These are phyloP conservation scores for Podospora appendiculata DNA, from an alignment of 495 filamentous ascomycete species.

Conservation along the genomic window DNA sequence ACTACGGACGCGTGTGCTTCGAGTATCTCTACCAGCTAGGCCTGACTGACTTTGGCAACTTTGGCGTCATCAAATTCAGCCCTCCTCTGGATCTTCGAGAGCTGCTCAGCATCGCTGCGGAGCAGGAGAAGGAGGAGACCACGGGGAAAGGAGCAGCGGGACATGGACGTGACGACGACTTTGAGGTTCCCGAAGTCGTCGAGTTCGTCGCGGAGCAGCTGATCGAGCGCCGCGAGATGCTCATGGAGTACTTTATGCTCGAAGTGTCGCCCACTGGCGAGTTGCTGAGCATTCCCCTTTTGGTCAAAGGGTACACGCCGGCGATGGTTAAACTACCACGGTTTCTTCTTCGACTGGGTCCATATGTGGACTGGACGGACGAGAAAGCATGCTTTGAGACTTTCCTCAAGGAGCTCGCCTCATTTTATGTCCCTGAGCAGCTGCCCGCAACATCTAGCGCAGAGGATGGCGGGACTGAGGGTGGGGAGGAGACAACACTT, in stretches of 20 bases:
- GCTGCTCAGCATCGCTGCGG: constrained; percentile 65
- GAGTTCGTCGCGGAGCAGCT: constrained; percentile 52
- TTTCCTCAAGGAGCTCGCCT: constrained; percentile 81
- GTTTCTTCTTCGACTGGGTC: constrained; percentile 83
- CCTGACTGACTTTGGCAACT: constrained; percentile 93
- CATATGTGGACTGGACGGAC: constrained; percentile 76
- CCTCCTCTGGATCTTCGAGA: constrained; percentile 65
- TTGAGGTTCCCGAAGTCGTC: constrained; percentile 60
- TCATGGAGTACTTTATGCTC: constrained; percentile 85
- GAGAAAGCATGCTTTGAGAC: constrained; percentile 83
- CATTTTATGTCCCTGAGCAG: constrained; percentile 84
- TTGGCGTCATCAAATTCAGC: constrained; percentile 74
- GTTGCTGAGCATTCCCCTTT: constrained; percentile 68
- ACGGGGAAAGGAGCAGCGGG: constrained; percentile 6
- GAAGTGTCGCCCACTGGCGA: constrained; percentile 74
- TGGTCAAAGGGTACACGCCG: constrained; percentile 85
- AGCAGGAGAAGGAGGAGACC: constrained; percentile 47
- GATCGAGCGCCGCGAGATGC: constrained; percentile 72
- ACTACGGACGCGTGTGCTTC: constrained; percentile 80
- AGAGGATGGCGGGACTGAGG: constrained; percentile 5
- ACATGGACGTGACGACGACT: constrained; percentile 35
- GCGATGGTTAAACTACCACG: constrained; percentile 76
- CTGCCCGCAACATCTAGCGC: constrained; percentile 50
- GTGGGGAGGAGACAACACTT: constrained; percentile 12
- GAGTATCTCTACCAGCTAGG: constrained; percentile 98